Base-by-base conservation (phyloP, 2,329 filamentous ascomycete species). In the Penicillium sp. region DNA sequence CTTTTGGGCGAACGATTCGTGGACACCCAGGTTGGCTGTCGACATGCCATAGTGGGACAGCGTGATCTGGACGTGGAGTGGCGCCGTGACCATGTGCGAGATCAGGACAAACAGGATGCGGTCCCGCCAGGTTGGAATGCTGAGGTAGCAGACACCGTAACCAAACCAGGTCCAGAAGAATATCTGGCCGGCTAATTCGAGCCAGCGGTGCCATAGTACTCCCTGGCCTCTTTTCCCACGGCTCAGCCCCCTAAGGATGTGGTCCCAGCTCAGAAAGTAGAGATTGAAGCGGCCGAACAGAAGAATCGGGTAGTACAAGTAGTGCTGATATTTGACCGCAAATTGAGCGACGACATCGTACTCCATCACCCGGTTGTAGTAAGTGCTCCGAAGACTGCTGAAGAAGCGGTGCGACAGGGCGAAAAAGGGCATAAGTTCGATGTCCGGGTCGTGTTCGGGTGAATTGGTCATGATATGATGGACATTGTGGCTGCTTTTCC, bases 41-140 rank as follows among this genome's bases (percentile, higher is more conserved):
- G 91, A 94, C 93, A 96, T 97, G 67, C 91, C 91, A 77, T 96
- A 97, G 77, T 97, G 93, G 2, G 91, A 95, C 19, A 97, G 85
- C 0, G 92, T 96, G 74, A 97, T 96, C 75, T 97, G 93, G 11
- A 94, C 86, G 75, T 97, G 93, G 55, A 97, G 81, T 2, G 92
- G 90, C 76, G 91, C 90, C 7, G 91, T 91, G 29, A 92, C 84
- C 72, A 92, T 85, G 73, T 97, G 92, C 71, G 90, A 93, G 71
- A 95, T 79, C 75, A 96, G 82, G 70, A 97, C 81, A 75, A 92
- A 97, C 52, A 85, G 79, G 59, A 95, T 83, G 19, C 92, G 88
- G 64, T 86, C 85, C 77, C 85, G 86, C 76, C 85, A 87, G 66
- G 85, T 86, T 11, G 91, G 91, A 55, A 96, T 87, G 19, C 83